Base-by-base conservation (phyloP, 169 alveolate genomes). In the Hepatocystis sp. region DNA sequence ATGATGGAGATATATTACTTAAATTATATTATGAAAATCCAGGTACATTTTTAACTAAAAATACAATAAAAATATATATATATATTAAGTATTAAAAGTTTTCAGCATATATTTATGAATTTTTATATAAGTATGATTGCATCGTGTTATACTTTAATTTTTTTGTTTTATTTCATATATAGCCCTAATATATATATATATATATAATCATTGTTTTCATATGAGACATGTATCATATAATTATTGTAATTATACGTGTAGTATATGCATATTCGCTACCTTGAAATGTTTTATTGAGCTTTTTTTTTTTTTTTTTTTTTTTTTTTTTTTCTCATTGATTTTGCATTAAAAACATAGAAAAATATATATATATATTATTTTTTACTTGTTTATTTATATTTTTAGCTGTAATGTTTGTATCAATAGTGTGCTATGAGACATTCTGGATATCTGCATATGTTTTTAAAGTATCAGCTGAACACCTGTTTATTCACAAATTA, bases 1-100 rank as follows among this genome's bases (percentile, higher is more conserved):
- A 81, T 28, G 63, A 81, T 27, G 89, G 89, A 17, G 63, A 81
- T 53, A 49, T 25, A 30, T 15, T 81, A 17, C 61, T 81, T 2
- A 81, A 81, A 53, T 58, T 81, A 40, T 81, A 81, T 66, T 81
- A 81, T 56, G 89, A 81, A 44, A 47, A 42, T 42, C 89, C 58
- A 28, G 42, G 89, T 81, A 81, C 13, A 39, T 4, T 10, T 13
- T 17, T 27, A 39, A 11, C 17, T n/a, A n/a, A 2, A 46, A 27
- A 46, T 11, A 40, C 32, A 25, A 47, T 2, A 64, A 52, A 52
- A 21, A 52, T 21, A 15, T 0, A 39, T 30, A 40, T 19, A 64
- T 39, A 1, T 10, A 2, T 17, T 13, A 17, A 7, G 10, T 47
- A 47, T 10, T 7, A 46, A 11, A 7, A 47, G 58, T 17, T 13